phyloP scores from a whole-genome alignment of 139 green algal genomes.

The Asterochloris sp. region DNA sequence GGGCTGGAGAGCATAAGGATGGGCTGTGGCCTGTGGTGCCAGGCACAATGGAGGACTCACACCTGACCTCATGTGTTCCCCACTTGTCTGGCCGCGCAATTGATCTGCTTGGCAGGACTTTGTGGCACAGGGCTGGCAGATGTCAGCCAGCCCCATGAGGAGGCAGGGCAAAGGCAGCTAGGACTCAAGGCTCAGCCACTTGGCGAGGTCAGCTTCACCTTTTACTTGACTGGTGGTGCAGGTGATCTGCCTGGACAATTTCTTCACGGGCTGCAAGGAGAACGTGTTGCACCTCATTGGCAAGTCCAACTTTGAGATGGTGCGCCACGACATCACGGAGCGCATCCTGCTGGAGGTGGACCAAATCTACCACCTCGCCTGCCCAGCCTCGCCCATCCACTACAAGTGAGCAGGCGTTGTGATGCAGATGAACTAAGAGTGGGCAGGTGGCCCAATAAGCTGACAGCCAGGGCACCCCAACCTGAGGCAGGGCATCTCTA shows the following conservation, averaged over 20 bases:
- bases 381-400: constrained; percentile 97
- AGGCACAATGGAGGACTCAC: no score
- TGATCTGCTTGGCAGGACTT: no score
- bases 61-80: no score
- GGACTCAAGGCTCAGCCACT: neutral
- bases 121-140: no score
- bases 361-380: constrained; percentile 98
- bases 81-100: no score
- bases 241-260: constrained; percentile 98
- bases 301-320: constrained; percentile 95
- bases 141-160: no score
- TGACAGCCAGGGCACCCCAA: neutral
- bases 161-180: no score
- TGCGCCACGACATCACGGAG: constrained; percentile 97
- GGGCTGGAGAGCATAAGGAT: no score
- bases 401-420: constrained; percentile 84
- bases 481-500: no score
- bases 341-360: constrained; percentile 96
- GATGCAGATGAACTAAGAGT: no score
- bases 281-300: constrained; percentile 91
- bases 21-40: no score
- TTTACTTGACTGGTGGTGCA: constrained; percentile 24
- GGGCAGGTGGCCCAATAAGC: neutral
- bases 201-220: neutral
- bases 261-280: constrained; percentile 97